phyloP scores from a whole-genome alignment of 495 filamentous ascomycete species.

The Tuber indicum region DNA sequence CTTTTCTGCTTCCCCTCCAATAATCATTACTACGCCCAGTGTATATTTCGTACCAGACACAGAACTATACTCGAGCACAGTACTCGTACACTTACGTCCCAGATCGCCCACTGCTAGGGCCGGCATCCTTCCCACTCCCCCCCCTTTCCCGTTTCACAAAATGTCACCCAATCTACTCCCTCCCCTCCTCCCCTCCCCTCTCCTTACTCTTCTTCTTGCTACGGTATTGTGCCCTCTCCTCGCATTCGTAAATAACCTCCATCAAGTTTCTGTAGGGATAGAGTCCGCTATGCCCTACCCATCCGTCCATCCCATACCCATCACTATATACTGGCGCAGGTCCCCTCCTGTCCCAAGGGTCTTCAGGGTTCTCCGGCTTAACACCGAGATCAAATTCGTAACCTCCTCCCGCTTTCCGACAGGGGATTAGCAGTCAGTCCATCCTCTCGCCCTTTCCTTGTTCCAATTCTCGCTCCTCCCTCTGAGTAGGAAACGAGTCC shows the following conservation, averaged over 20 bases:
- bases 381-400: conserved; percentile 3
- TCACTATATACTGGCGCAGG: neutral
- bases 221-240: neutral
- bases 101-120: neutral
- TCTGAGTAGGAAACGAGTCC: neutral
- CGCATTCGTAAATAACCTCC: neutral
- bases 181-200: neutral
- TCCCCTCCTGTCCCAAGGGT: neutral
- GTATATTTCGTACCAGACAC: neutral
- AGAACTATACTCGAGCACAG: neutral
- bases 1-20: neutral
- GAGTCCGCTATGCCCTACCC: neutral
- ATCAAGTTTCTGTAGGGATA: neutral
- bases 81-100: neutral
- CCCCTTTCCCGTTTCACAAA: neutral
- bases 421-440: neutral
- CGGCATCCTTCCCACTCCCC: neutral
- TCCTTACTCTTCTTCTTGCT: neutral
- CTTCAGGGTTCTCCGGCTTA: neutral
- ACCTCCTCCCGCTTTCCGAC: conserved; percentile 1
- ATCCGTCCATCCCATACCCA: neutral
- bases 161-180: neutral
- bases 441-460: neutral
- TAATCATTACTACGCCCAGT: neutral
- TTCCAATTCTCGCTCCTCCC: neutral